Base-by-base conservation (phyloP, 2,329 filamentous ascomycete genomes). In the Sporothrix pseudoabietina region DNA sequence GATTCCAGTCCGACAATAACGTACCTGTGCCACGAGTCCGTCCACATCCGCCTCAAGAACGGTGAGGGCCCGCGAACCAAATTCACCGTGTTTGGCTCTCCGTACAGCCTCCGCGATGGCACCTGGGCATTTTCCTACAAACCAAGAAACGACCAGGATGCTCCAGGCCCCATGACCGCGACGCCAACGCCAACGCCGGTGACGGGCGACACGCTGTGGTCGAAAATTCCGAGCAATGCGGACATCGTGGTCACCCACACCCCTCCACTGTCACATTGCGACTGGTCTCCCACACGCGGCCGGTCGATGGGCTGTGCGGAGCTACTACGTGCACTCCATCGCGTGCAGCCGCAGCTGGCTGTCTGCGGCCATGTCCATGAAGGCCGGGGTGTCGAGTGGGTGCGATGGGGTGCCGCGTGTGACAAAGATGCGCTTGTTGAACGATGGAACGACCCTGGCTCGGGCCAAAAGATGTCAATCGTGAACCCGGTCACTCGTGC, bases 291-390 rank as follows among this genome's bases (percentile, higher is more conserved):
- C 4, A 79, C 78, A 14, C 79, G 79, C 32, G 78, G 81, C 12
- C 80, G 80, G 49, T 80, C 82, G 3, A 81, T 82, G 32, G 92
- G 92, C 1, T 94, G 91, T 77, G 85, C 88, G 76, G 84, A 83
- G 16, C 83, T 94, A 16, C 81, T 86, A 9, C 82, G 83, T 70
- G 84, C 86, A 0, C 81, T 94, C 32, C 88, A 86, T 84, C 82
- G 86, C 6, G 86, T 91, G 3, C 84, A 89, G 54, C 92, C 92
- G 5, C 83, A 84, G 71, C 82, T 94, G 68, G 87, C 88, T 26
- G 84, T 94, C 22, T 94, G 90, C 78, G 92, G 92, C 0, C 92
- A 94, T 80, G 87, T 93, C 41, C 91, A 94, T 79, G 87, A 89
- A 75, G 89, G 86, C 4, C 83, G 92, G 76, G 92, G 91, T 14